phyloP scores from a whole-genome alignment of 768 basidiomycete genomes.

The Agrocybe pediades region DNA sequence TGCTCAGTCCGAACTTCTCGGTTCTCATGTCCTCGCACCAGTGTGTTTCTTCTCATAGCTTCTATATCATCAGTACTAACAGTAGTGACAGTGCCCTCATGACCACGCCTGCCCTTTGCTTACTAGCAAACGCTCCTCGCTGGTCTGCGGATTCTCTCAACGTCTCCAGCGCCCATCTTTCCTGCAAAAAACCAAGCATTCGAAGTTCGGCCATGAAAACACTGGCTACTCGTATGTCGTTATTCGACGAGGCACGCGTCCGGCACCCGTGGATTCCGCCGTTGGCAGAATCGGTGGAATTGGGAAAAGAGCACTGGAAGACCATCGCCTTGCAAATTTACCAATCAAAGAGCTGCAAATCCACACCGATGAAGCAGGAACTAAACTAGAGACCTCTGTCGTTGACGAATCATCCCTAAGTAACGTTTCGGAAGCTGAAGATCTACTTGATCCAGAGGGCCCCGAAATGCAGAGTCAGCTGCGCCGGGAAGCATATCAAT shows the following conservation, averaged over 20 bases:
- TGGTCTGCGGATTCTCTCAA: conserved; percentile 85
- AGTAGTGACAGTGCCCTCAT: conserved; percentile 75
- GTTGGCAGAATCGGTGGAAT: conserved; percentile 57
- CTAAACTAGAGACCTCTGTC: conserved; percentile 1
- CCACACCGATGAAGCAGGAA: conserved; percentile 31
- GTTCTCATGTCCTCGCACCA: conserved; percentile 87
- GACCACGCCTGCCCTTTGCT: conserved; percentile 83
- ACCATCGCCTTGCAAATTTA: conserved; percentile 26
- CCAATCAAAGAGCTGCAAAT: conserved; percentile 44
- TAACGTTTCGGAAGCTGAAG: conserved; percentile 5
- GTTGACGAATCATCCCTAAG: conserved; percentile 1
- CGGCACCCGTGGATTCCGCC: conserved; percentile 36
- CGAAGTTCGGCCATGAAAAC: conserved; percentile 82
- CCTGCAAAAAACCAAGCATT: conserved; percentile 86
- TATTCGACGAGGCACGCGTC: conserved; percentile 77
- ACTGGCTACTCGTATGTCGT: conserved; percentile 90
- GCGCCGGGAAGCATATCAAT: conserved; percentile 75
- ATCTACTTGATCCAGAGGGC: conserved; percentile 9
- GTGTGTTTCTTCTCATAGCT: conserved; percentile 43
- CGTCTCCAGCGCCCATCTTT: conserved; percentile 86
- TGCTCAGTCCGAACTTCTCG: conserved; percentile 37
- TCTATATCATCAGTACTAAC: conserved; percentile 6
- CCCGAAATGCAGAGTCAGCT: conserved; percentile 54
- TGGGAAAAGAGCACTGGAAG: conserved; percentile 45
- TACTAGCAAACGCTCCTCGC: conserved; percentile 48